Conservation (phyloP, 495 filamentous ascomycete species). For the Talaromyces borbonicus region DNA sequence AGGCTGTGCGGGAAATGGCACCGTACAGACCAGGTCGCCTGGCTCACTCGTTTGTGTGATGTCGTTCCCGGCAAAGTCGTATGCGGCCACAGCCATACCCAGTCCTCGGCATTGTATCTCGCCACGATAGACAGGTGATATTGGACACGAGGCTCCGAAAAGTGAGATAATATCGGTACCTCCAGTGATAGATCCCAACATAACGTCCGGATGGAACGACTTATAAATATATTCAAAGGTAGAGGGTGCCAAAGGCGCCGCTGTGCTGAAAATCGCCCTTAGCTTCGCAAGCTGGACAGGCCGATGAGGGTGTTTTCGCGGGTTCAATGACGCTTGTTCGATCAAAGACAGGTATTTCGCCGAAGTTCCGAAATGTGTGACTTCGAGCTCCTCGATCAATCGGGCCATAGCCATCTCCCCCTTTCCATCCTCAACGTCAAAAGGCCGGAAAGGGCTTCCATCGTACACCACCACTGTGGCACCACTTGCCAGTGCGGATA, state of each 20-base stretch:
- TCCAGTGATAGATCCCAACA: constrained; percentile 77
- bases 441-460: constrained; percentile 71
- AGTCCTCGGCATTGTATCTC: constrained; percentile 87
- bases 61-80: constrained; percentile 50
- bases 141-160: constrained; percentile 77
- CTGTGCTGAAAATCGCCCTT: constrained; percentile 83
- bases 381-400: constrained; percentile 57
- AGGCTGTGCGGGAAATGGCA: constrained; percentile 84
- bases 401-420: constrained; percentile 61
- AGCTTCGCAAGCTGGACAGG: constrained; percentile 46
- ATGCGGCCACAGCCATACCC: constrained; percentile 80
- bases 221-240: constrained; percentile 85
- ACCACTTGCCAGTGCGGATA: constrained; percentile 71
- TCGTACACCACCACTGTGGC: constrained; percentile 79
- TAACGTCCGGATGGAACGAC: constrained; percentile 63
- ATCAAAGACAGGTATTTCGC: constrained; percentile 88
- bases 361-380: constrained; percentile 87
- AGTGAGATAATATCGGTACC: constrained; percentile 92
- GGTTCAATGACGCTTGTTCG: constrained; percentile 67
- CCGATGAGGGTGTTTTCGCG: constrained; percentile 39
- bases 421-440: constrained; percentile 38
- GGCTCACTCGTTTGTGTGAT: constrained; percentile 49
- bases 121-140: constrained; percentile 76
- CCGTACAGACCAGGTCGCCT: constrained; percentile 85
- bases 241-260: constrained; percentile 80